phyloP scores from a whole-genome alignment of 257 asterid genomes.

The Ajuga chamaepitys region DNA sequence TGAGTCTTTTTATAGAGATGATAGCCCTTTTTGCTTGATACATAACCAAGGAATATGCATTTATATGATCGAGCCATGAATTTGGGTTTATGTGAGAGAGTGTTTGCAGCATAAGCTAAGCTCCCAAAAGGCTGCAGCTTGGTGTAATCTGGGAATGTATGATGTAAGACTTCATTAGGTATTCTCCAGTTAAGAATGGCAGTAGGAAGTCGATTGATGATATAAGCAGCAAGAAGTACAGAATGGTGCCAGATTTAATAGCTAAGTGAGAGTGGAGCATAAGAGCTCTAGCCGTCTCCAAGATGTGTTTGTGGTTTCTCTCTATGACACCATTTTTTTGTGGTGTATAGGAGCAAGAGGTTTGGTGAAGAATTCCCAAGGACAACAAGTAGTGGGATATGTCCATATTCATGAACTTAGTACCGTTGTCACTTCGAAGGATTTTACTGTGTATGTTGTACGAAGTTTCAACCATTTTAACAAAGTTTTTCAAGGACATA shows the following conservation, averaged over 20 bases:
- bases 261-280: neutral
- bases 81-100: too few relatives aligned
- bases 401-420: neutral
- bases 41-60: neutral
- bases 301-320: neutral
- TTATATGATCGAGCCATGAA: too few relatives aligned
- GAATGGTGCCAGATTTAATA: neutral
- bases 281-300: neutral
- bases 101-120: too few relatives aligned
- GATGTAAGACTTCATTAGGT: too few relatives aligned
- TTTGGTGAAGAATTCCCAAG: neutral
- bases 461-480: neutral
- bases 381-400: too few relatives aligned
- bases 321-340: neutral
- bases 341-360: neutral
- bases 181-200: too few relatives aligned
- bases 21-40: neutral
- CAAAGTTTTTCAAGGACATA: too few relatives aligned
- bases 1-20: too few relatives aligned
- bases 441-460: neutral
- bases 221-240: neutral
- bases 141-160: too few relatives aligned
- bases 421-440: neutral
- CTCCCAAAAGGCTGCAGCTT: too few relatives aligned
- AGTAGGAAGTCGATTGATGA: neutral